Evolutionary conservation across 1,284 basidiomycete species (phyloP).

Genomic region (Neolentinus lepideus): DNA sequence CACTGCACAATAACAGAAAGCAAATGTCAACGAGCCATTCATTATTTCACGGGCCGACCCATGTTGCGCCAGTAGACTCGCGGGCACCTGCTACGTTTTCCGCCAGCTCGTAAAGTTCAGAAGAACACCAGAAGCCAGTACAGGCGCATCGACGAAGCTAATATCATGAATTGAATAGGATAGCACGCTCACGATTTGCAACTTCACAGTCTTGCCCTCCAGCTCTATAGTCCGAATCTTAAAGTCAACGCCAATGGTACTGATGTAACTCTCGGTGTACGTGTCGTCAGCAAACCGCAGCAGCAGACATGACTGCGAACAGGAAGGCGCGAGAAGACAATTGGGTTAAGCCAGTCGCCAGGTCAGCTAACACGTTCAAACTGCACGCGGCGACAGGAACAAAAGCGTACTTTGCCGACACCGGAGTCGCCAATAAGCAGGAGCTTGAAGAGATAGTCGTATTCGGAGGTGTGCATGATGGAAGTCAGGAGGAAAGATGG

Average conservation of each 20-base stretch:
- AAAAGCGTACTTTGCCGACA: constrained; percentile 79
- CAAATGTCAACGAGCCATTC: background rate
- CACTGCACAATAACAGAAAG: constrained; percentile 47
- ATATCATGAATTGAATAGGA: background rate
- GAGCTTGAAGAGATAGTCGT: constrained; percentile 98
- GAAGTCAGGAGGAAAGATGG: constrained; percentile 15
- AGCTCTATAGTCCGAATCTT: constrained; percentile 99
- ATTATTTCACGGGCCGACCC: background rate
- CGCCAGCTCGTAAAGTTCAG: background rate
- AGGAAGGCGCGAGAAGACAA: background rate
- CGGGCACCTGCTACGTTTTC: no score
- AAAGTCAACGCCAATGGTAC: constrained; percentile 99
- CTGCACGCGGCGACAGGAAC: constrained; percentile 3
- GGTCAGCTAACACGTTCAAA: constrained; percentile 5
- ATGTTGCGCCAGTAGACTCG: background rate
- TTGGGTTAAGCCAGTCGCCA: background rate
- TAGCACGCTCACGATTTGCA: constrained; percentile 85
- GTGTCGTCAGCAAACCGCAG: constrained; percentile 99
- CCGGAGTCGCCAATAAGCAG: constrained; percentile 91
- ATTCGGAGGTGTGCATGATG: constrained; percentile 84
- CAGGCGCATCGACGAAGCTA: background rate
- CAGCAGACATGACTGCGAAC: constrained; percentile 84
- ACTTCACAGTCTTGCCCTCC: constrained; percentile 98
- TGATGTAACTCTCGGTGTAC: constrained; percentile 99
- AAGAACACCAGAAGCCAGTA: background rate